Percentiles rank a stretch among this genome's conserved stretches.
These are phyloP conservation scores for Eimeria necatrix DNA, from an alignment of 169 alveolate species.

Conservation along the genomic window DNA sequence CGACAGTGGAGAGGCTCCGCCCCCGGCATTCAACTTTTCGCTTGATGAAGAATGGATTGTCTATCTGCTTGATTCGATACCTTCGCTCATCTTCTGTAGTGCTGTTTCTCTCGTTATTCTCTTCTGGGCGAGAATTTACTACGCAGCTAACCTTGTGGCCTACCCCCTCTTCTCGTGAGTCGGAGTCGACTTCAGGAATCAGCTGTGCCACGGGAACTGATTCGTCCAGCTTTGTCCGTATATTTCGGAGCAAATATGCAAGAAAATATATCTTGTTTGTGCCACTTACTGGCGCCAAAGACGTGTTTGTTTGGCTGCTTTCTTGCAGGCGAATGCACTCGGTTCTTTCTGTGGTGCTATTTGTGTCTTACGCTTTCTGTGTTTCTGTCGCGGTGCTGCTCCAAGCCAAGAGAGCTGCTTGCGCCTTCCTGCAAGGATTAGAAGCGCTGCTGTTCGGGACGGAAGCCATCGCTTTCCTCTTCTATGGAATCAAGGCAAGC, in stretches of 20 bases:
- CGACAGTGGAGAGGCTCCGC: background rate
- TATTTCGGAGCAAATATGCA: background rate
- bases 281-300: too few relatives aligned
- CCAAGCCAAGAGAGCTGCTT: slow-evolving; percentile 78
- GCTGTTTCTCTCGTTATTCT: slow-evolving; percentile 72
- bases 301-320: too few relatives aligned
- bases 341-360: slow-evolving; percentile 51
- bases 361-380: slow-evolving; percentile 48
- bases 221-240: background rate
- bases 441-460: slow-evolving; percentile 66
- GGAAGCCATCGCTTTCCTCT: slow-evolving; percentile 73
- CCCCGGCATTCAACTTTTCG: slow-evolving; percentile 49
- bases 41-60: slow-evolving; percentile 75
- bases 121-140: slow-evolving; percentile 78
- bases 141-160: slow-evolving; percentile 74
- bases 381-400: slow-evolving; percentile 74
- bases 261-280: background rate
- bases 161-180: slow-evolving; percentile 62
- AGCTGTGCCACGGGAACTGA: background rate
- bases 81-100: slow-evolving; percentile 65
- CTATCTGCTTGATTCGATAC: slow-evolving; percentile 60
- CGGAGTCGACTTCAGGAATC: background rate
- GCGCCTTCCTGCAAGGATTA: slow-evolving; percentile 49
- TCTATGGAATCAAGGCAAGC: slow-evolving; percentile 77
- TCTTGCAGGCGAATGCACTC: slow-evolving; percentile 53